These are phyloP conservation scores for Linderina pennispora DNA, from an alignment of 192 early-diverging fungal genomes.

Conservation along the genomic window DNA sequence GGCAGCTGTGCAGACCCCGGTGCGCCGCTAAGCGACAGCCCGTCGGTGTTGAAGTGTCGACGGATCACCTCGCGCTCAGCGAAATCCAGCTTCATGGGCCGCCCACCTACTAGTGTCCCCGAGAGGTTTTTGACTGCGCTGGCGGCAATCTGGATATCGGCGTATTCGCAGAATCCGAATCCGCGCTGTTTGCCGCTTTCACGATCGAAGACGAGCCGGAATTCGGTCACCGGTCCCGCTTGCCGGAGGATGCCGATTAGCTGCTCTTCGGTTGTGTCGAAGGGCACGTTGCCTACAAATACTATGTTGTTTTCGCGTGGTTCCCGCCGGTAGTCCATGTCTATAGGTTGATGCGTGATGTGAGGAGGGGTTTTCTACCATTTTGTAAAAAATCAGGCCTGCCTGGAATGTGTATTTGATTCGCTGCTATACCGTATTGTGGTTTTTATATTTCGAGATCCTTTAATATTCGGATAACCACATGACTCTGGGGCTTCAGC, in stretches of 20 bases:
- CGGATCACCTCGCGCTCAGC: conserved; percentile 54
- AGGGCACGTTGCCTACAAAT: conserved; percentile 75
- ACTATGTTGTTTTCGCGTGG: conserved; percentile 29
- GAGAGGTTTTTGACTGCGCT: conserved; percentile 93
- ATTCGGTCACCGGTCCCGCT: conserved; percentile 79
- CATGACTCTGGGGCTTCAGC: too few species aligned
- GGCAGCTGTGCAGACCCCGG: conserved; percentile 1
- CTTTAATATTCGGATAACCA: too few species aligned
- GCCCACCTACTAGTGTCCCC: conserved; percentile 82
- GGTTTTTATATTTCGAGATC: too few species aligned
- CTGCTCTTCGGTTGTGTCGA: conserved; percentile 90
- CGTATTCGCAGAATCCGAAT: conserved; percentile 91
- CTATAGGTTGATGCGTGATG: neutral
- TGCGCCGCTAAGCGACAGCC: conserved; percentile 10
- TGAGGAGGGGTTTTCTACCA: neutral
- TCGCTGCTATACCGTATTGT: too few species aligned
- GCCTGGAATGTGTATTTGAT: too few species aligned
- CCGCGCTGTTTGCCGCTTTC: conserved; percentile 75
- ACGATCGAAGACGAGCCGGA: conserved; percentile 87
- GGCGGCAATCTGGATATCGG: conserved; percentile 86
- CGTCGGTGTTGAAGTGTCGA: conserved; percentile 26
- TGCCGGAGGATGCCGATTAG: conserved; percentile 87
- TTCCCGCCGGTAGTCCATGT: conserved; percentile 29
- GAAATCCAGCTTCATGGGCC: conserved; percentile 87
- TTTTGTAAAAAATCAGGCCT: neutral